Base-by-base conservation (phyloP, 257 asterid species). In the Ophiorrhiza pumila region DNA sequence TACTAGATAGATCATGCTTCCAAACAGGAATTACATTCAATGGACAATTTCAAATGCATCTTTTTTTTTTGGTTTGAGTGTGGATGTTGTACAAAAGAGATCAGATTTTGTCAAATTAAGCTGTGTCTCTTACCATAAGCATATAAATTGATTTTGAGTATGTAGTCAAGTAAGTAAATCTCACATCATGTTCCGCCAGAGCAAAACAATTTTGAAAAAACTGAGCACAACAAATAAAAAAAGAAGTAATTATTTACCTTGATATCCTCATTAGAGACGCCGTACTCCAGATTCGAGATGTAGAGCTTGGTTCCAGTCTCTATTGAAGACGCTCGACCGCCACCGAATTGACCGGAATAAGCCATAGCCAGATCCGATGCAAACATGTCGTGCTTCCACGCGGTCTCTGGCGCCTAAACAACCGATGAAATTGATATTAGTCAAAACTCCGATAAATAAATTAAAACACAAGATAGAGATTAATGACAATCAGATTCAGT, bases 291-390 rank as follows among this genome's bases (percentile, higher is more conserved):
- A 84, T 95, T 92, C 32, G 99, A 95, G 52, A 92, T 84, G 81
- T 90, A 95, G n/a, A 95, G 82, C 84, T 95, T 95, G 1, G 97
- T 89, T 77, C 99, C 99, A 7, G 99, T 95, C 89, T 92, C 98
- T 53, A 95, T 95, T 68, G 86, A 83, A 65, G 97, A 83, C 13
- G 88, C 71, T 43, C 91, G 82, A 13, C 86, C 89, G 14, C 85
- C 96, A 10, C 79, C 79, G 29, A 53, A 53, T 52, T 82, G 86
- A 5, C 72, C 78, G 47, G 79, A 52, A 69, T 58, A 65, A 11
- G 75, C 73, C 49, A 57, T 71, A 13, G 74, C 81, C 70, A 72
- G 79, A 69, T 72, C 84, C 68, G 74, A 77, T 42, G 84, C 25
- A 68, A 84, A 95, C 98, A 90, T 83, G 72, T 87, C 96, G 77